phyloP scores from a whole-genome alignment of 2,329 filamentous ascomycete genomes.

The Ophiocordyceps camponoti-rufipedis region DNA sequence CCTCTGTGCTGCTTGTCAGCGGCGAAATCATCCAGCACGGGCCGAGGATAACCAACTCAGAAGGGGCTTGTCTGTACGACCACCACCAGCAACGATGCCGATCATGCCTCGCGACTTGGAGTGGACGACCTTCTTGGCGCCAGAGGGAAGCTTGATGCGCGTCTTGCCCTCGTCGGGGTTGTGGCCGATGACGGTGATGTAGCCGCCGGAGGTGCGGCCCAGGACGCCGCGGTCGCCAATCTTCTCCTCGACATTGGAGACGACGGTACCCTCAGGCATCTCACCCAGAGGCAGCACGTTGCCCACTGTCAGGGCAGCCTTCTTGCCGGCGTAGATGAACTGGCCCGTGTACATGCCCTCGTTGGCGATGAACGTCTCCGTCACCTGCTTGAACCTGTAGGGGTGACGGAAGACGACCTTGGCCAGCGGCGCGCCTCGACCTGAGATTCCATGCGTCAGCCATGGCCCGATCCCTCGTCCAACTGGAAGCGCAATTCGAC shows the following conservation, averaged over 20 bases:
- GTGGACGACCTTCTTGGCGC: slow-evolving; percentile 97
- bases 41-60: slow-evolving; percentile 46
- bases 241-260: slow-evolving; percentile 99
- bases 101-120: slow-evolving; percentile 93
- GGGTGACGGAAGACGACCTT: slow-evolving; percentile 94
- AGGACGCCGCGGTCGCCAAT: slow-evolving; percentile 89
- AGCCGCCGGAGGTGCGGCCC: slow-evolving; percentile 96
- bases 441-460: slow-evolving; percentile 13
- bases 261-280: slow-evolving; percentile 96
- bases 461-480: slow-evolving; percentile 2
- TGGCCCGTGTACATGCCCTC: slow-evolving; percentile 99
- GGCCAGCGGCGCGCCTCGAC: slow-evolving; percentile 90
- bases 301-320: slow-evolving; percentile 88
- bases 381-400: slow-evolving; percentile 94
- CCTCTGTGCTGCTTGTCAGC: slow-evolving; percentile 42
- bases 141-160: slow-evolving; percentile 96
- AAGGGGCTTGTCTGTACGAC: slow-evolving; percentile 98
- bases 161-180: slow-evolving; percentile 99
- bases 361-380: slow-evolving; percentile 99
- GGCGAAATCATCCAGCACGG: neutral
- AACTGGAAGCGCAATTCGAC: slow-evolving; percentile 9
- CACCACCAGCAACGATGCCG: slow-evolving; percentile 97
- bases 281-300: slow-evolving; percentile 90
- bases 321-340: slow-evolving; percentile 99
- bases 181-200: slow-evolving; percentile 94